phyloP scores from a whole-genome alignment of 768 basidiomycete genomes.

The Mrakia blollopis region DNA sequence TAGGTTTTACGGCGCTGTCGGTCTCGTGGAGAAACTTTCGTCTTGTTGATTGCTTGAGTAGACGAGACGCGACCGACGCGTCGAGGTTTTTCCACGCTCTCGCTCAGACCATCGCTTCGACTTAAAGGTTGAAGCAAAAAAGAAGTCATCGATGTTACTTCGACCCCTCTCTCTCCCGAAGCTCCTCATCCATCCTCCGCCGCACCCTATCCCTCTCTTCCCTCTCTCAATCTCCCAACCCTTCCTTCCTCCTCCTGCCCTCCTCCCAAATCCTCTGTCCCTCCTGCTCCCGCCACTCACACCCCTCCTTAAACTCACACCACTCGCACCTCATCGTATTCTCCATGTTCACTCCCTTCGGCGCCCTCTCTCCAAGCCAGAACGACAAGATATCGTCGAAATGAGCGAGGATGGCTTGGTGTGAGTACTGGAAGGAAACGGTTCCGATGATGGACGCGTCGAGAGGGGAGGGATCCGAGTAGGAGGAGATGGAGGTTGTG shows the following conservation, averaged over 20 bases:
- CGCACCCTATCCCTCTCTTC: no score
- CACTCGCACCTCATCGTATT: constrained; percentile 22
- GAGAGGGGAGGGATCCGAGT: neutral
- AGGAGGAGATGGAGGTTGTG: neutral
- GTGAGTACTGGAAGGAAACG: constrained; percentile 4
- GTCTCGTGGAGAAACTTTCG: no score
- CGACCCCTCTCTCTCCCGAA: no score
- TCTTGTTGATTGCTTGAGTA: no score
- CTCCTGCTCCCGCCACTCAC: constrained; percentile 30
- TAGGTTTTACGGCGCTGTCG: no score
- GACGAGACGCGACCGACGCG: no score
- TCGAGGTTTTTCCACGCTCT: no score
- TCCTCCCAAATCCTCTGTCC: constrained; percentile 20
- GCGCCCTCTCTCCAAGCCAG: constrained; percentile 21
- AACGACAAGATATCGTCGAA: constrained; percentile 19
- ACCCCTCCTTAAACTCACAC: constrained; percentile 30
- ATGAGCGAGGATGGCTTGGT: neutral
- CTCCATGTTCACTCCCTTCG: constrained; percentile 11
- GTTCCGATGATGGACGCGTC: constrained; percentile 25
- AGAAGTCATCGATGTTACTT: no score
- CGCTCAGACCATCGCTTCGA: no score
- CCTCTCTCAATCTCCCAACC: neutral
- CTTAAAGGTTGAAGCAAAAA: no score
- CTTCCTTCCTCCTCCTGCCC: neutral
- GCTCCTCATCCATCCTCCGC: no score